phyloP scores from a whole-genome alignment of 768 basidiomycete genomes.

The Serpula lacrymans region DNA sequence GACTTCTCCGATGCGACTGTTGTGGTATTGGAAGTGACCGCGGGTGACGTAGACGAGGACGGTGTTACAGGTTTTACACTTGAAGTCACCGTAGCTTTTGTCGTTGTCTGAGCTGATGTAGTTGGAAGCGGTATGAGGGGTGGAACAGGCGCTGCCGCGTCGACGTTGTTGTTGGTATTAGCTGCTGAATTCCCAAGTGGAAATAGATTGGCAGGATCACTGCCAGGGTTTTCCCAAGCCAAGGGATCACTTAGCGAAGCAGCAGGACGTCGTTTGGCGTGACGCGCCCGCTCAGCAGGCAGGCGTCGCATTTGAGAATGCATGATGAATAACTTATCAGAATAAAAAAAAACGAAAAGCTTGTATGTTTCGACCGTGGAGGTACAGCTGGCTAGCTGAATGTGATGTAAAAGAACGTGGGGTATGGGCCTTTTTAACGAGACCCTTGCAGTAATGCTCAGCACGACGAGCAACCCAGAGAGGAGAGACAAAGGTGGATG shows the following conservation, averaged over 20 bases:
- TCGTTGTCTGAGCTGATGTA: too few species aligned
- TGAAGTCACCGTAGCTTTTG: not conserved
- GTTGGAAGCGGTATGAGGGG: too few species aligned
- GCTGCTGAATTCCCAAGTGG: constrained; percentile 4
- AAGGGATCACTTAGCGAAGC: constrained; percentile 21
- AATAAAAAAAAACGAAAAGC: too few species aligned
- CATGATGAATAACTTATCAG: constrained; percentile 14
- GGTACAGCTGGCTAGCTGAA: constrained; percentile 3
- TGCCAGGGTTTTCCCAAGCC: constrained; percentile 9
- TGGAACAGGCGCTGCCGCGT: too few species aligned
- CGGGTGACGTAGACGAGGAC: constrained; percentile 8
- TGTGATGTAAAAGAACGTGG: constrained; percentile 3
- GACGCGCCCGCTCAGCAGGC: constrained; percentile 30
- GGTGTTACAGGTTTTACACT: constrained; percentile 13
- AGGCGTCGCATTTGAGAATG: constrained; percentile 21
- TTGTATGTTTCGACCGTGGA: too few species aligned
- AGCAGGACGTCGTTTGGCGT: constrained; percentile 31
- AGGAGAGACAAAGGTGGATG: not conserved
- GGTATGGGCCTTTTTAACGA: not conserved
- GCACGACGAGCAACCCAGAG: not conserved
- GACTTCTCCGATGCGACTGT: constrained; percentile 6
- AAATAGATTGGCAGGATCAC: not conserved
- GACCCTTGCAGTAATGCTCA: constrained; percentile 5
- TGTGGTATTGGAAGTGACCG: constrained; percentile 6
- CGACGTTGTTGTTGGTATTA: not conserved